Base-by-base conservation (phyloP, 2,329 filamentous ascomycete species). In the Phyllosticta paracitricarpa region DNA sequence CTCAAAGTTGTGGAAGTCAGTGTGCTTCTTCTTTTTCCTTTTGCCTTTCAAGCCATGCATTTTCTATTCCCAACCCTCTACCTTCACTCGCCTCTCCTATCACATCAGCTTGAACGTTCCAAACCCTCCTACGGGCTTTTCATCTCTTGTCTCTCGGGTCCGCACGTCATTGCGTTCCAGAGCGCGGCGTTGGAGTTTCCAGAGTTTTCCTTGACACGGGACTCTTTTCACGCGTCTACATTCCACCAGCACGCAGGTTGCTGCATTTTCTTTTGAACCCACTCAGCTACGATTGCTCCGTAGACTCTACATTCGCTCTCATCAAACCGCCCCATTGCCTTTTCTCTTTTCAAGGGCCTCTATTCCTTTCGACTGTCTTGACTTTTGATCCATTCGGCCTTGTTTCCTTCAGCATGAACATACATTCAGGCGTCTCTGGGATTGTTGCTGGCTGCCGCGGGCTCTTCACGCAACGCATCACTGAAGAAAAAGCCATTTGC, bases 261-360 rank as follows among this genome's bases (percentile, higher is more conserved):
- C 40, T 48, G 40, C 40, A 48, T 48, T 48, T 48, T 4, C 14
- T n/a, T 48, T 48, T 48, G 40, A 48, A 48, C 40, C 40, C 12
- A 3, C 40, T 17, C 33, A n/a, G 40, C 40, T 48, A 48, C 40
- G 14, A 48, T n/a, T n/a, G 3, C 2, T 52, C 24, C 54, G 58
- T 61, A 61, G 58, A 52, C 40, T 56, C 58, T 61, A 61, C 58
- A 61, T 61, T 61, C 58, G 54, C 40, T 61, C 26, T 35, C 35
- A 53, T 22, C 35, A 10, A 3, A 48, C 4, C n/a, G 14, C 40
- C 40, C 40, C 40, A 48, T 48, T n/a, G 40, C 40, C 40, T 4
- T n/a, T 48, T 48, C 4, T 19, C 40, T 7, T n/a, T 56, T 48
- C 35, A n/a, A 52, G 30, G n/a, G n/a, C 22, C 54, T 51, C 10